Base-by-base conservation (phyloP, 371 early-diverging fungal species). In the Umbelopsis sp. region DNA sequence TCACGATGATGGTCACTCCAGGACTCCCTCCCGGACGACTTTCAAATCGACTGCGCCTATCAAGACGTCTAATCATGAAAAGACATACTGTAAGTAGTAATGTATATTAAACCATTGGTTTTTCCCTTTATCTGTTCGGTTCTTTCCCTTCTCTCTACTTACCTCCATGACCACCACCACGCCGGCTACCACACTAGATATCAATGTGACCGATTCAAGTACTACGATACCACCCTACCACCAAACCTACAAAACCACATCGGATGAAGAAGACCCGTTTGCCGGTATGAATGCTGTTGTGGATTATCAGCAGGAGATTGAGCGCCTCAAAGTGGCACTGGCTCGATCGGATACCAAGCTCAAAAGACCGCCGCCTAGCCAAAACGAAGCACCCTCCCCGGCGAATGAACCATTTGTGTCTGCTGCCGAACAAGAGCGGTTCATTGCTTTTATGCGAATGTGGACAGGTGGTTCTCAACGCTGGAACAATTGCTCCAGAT, bases 241-340 rank as follows among this genome's bases (percentile, higher is more conserved):
- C 65, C 22, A 25, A 45, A 25, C 2, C 35, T 32, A 16, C 62
- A 57, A 18, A n/a, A 24, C 10, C 18, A n/a, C 41, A 24, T 53
- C 24, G 20, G 51, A 3, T 44, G 52, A 64, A 4, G 25, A 51
- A 35, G 80, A 82, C 66, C 82, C 82, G 18, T 82, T 82, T 78
- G 80, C 82, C 18, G 82, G 82, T 38, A 82, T 82, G 82, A 82
- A 82, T 10, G 68, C 78, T 0, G 73, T 71, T 37, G 72, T 82
- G 22, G 73, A 80, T 63, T 82, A 82, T 38, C 76, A 82, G 53
- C 71, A 72, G 41, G 82, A 82, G 66, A 82, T 82, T 29, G 82
- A 82, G 67, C 72, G 80, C 45, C 62, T 82, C 22, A 82, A 82
- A 52, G 75, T 57, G 29, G 57, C 57, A 12, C 57, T 57, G 2